Evolutionary conservation across 192 early-diverging fungal species (phyloP).

Genomic region (Neocallimastix lanati): DNA sequence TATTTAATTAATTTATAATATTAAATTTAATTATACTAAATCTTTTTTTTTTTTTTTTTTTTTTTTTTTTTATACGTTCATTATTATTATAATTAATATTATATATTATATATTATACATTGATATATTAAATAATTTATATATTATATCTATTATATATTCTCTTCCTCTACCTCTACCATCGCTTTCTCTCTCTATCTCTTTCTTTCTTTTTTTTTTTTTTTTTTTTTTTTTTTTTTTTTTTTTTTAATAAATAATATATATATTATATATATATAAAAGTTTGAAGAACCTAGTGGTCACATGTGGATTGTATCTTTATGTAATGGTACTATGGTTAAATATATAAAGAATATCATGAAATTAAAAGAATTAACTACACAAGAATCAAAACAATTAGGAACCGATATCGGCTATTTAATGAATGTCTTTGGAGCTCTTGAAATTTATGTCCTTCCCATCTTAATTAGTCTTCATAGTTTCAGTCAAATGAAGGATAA

Average conservation of each 20-base stretch:
- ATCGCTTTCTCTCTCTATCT: too few species aligned
- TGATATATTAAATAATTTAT: too few species aligned
- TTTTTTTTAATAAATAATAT: too few species aligned
- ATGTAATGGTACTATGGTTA: constrained; percentile 34
- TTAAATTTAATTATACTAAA: too few species aligned
- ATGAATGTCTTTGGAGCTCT: constrained; percentile 29
- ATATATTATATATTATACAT: too few species aligned
- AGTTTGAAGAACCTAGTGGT: constrained; percentile 5
- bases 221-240: too few species aligned
- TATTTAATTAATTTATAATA: too few species aligned
- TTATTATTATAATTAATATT: too few species aligned
- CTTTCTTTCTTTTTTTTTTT: not conserved
- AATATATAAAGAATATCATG: constrained; percentile 13
- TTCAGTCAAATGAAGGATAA: not conserved
- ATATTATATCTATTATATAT: too few species aligned
- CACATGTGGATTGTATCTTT: constrained; percentile 53
- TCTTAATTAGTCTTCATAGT: not conserved
- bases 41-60: too few species aligned
- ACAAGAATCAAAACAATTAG: constrained; percentile 32
- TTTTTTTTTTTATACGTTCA: too few species aligned
- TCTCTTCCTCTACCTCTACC: too few species aligned
- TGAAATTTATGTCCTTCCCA: not conserved
- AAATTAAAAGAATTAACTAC: constrained; percentile 16
- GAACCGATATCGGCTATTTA: constrained; percentile 44
- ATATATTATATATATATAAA: not conserved